phyloP scores from a whole-genome alignment of 306 rosid species.

The Prunus persica region Prunus_persica_NCBIv2 NC_034014.1:13017001-13017500 shows the following conservation, averaged over 20 bases:
- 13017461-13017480: neutral
- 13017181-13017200: too few species aligned
- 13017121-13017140: neutral
- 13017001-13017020: neutral
- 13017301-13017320: too few species aligned
- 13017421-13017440: neutral
- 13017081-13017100: constrained; percentile 1
- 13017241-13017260: too few species aligned
- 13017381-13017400: neutral
- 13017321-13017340: too few species aligned
- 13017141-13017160: neutral
- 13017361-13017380: too few species aligned
- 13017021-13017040: constrained; percentile 22
- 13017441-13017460: too few species aligned
- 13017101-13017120: neutral
- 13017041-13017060: neutral
- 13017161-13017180: neutral
- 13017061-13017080: neutral
- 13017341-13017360: too few species aligned
- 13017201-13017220: too few species aligned
- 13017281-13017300: too few species aligned
- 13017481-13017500: neutral
- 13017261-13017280: too few species aligned
- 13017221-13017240: too few species aligned
- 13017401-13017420: neutral